Base-by-base conservation (phyloP, 352 stramenopile genomes). In the Phytopythium vexans region DNA sequence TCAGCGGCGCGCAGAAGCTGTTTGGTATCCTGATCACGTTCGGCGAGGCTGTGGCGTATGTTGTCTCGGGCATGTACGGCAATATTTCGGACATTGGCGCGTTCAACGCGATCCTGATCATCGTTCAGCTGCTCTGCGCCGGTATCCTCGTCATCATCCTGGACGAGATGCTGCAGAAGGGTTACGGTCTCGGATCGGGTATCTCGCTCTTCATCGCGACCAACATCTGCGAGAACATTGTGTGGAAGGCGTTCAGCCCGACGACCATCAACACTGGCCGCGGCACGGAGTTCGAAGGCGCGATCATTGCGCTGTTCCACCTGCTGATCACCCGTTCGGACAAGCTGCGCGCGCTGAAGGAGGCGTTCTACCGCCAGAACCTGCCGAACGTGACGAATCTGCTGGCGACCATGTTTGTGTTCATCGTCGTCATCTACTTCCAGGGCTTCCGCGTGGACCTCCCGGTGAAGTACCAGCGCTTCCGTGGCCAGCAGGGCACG, bases 131-230 rank as follows among this genome's bases (percentile, higher is more conserved):
- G 33, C 95, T 99, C 40, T 98, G 96, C 62, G 94, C 97, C 32
- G 97, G 97, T 54, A 70, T 99, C n/a, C 92, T 99, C 52, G 96
- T 99, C 14, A 97, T 99, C 52, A 98, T 98, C 55, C 77, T 99
- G 12, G 97, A 99, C 68, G 97, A 99, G 78, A 91, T 99, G 62
- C 88, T 99, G 43, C 97, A 99, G 76, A 99, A 99, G 86, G 97
- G 97, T 45, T 99, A 99, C 74, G 97, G 97, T 51, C 84, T 99
- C 21, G 97, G 97, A 52, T 98, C 87, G 53, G 97, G 97, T 64
- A 99, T 99, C 71, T 99, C 93, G 59, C 93, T 99, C 51, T 99
- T 99, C 72, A 99, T 99, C 58, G 97, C 97, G 35, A 99, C 97
- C 54, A 99, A 99, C 85, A 99, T 99, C 76, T 99, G 97, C 66